Evolutionary conservation across 2,329 filamentous ascomycete genomes (phyloP).

Genomic region (Colletotrichum endophyticum): DNA sequence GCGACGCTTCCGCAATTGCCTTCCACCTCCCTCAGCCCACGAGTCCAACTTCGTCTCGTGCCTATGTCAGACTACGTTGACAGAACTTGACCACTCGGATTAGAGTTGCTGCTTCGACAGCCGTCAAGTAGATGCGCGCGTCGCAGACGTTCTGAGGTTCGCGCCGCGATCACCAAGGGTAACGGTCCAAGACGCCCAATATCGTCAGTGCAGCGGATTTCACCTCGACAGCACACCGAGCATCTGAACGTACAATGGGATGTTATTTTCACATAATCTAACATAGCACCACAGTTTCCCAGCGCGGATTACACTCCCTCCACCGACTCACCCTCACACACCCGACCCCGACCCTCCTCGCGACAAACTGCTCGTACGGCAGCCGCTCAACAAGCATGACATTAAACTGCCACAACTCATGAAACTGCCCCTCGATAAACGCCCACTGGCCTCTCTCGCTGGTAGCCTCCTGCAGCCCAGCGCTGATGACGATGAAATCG

Average conservation of each 20-base stretch:
- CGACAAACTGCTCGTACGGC: not conserved
- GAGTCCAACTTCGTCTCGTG: not conserved
- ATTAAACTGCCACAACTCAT: slow-evolving; percentile 4
- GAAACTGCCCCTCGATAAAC: not conserved
- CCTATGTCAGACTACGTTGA: accelerated
- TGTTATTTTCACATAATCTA: not conserved
- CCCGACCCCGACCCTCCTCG: not conserved
- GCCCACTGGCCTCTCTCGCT: not conserved
- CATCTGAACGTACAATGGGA: not conserved
- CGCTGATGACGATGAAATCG: not conserved
- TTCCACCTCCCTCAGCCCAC: not conserved
- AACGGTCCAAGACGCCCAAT: not conserved
- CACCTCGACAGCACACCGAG: not conserved
- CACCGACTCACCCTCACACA: not conserved
- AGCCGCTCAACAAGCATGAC: slow-evolving; percentile 7
- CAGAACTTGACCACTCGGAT: accelerated
- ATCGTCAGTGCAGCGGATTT: not conserved
- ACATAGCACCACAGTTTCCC: not conserved
- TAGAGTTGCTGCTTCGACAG: not conserved
- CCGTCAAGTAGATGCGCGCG: not conserved
- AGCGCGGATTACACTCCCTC: not conserved
- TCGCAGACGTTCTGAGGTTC: not conserved
- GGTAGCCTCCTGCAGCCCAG: not conserved
- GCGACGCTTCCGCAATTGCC: not conserved
- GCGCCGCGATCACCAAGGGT: not conserved